phyloP scores from a whole-genome alignment of 805 yeast species.

The Cyberlindnera amylophila region DNA sequence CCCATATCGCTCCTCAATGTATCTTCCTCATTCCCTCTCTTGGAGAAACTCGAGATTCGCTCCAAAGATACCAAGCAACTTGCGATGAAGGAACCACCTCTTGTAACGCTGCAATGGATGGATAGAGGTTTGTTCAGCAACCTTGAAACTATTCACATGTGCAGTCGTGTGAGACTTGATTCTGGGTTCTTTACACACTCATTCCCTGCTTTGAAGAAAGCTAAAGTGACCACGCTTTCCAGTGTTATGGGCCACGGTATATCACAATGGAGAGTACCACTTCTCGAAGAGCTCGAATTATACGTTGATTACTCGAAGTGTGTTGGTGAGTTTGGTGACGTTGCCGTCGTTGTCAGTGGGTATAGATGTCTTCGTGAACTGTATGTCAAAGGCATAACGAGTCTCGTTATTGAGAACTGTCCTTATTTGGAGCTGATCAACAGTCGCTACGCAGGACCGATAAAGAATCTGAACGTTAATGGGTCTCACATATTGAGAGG shows the following conservation, averaged over 20 bases:
- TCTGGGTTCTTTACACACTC: slow-evolving; percentile 9
- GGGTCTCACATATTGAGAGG: slow-evolving; percentile 7
- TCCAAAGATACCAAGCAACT: slow-evolving; percentile 2
- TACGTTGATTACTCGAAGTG: slow-evolving; percentile 5
- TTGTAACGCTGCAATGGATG: slow-evolving; percentile 2
- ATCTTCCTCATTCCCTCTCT: slow-evolving; percentile 2
- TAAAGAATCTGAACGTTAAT: slow-evolving; percentile 4
- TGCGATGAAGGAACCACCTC: slow-evolving; percentile 6
- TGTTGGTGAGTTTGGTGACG: slow-evolving; percentile 5
- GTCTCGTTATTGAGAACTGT: slow-evolving; percentile 5
- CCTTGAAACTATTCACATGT: slow-evolving; percentile 5
- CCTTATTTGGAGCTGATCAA: slow-evolving; percentile 8
- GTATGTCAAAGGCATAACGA: slow-evolving; percentile 6
- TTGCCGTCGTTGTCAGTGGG: slow-evolving; percentile 4
- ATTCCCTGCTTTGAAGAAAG: slow-evolving; percentile 4
- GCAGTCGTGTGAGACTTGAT: slow-evolving; percentile 5
- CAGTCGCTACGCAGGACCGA: slow-evolving; percentile 8
- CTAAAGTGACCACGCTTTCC: slow-evolving; percentile 5
- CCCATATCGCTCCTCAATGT: slow-evolving; percentile 1
- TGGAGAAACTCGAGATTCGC: slow-evolving; percentile 2
- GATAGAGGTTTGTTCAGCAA: slow-evolving; percentile 5
- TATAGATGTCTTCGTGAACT: slow-evolving; percentile 4
- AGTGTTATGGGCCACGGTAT: slow-evolving; percentile 1
- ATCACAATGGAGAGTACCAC: slow-evolving; percentile 6
- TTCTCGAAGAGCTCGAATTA: slow-evolving; percentile 6